Base-by-base conservation (phyloP, 495 filamentous ascomycete genomes). In the Durotheca rogersii region DNA sequence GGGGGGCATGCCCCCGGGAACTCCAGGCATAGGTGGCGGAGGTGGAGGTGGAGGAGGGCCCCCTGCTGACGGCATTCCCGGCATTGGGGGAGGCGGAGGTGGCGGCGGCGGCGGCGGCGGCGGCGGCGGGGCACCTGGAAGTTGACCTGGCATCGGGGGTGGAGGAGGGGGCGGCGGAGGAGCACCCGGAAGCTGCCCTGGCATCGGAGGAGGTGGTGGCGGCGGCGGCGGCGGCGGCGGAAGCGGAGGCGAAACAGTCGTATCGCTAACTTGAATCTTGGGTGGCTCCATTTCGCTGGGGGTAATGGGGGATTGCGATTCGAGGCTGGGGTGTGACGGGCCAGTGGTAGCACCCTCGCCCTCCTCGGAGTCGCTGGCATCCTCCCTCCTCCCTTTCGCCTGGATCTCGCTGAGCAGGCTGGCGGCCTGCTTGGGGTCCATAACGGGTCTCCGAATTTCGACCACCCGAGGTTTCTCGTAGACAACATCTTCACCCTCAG, bases 321-420 rank as follows among this genome's bases (percentile, higher is more conserved):
- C 85, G 51, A 87, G 66, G 65, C 87, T 85, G 21, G 87, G 86
- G 67, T 88, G 87, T 9, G 86, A 87, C 7, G 85, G 79, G 10
- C 85, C 87, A 39, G 87, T 89, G 4, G 88, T 89, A 44, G 88
- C 75, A 29, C 85, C 87, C 59, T 88, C 86, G 25, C 63, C 74
- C 18, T 81, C 80, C 43, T 90, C 88, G 47, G 85, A 86, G 48
- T 87, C 88, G 51, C 80, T 85, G 27, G 69, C 79, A 58, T 90
- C 90, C 53, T 83, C 84, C 53, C 71, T 81, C 51, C 81, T 83
- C 62, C 92, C 79, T 69, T 88, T 94, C 21, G 79, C 76, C 20
- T 86, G 79, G 57, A 97, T 86, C 65, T 97, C 92, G 51, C 79
- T 83, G 11, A 96, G 72, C 37, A 94, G 75, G 15, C 83, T 87